Evolutionary conservation across 306 rosid genomes (phyloP).

Genomic region (Purshia tridentata): DNA sequence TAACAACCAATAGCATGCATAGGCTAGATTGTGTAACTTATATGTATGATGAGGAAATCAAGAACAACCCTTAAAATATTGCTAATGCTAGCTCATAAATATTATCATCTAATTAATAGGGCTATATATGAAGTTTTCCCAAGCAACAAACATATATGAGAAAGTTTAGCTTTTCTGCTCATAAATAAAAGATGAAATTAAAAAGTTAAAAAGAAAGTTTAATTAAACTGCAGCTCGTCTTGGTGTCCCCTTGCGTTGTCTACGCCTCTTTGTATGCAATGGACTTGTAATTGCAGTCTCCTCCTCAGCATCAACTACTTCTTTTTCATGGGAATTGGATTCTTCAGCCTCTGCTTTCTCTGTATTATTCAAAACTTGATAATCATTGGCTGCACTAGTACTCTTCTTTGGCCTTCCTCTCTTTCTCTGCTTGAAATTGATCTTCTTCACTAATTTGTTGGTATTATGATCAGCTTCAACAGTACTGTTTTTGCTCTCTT

Average conservation of each 20-base stretch:
- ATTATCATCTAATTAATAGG: too few relatives aligned
- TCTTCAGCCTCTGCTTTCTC: slow-evolving; percentile 1
- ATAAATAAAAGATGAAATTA: not conserved
- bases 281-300: not conserved
- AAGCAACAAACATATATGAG: not conserved
- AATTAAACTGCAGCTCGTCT: slow-evolving; percentile 24
- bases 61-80: not conserved
- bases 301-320: slow-evolving; percentile 1
- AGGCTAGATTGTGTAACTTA: not conserved
- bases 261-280: not conserved
- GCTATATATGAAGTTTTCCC: not conserved
- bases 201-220: not conserved
- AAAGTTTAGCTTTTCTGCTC: not conserved
- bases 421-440: not conserved
- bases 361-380: not conserved
- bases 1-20: not conserved
- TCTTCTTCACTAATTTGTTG: not conserved
- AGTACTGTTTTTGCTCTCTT: slow-evolving; percentile 21
- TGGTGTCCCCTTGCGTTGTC: slow-evolving; percentile 24
- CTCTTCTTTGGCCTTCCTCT: slow-evolving; percentile 23
- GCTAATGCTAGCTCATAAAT: too few relatives aligned
- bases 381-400: not conserved
- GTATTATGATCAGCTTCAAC: not conserved
- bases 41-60: not conserved
- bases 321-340: not conserved